A percentile compares a stretch with the other conserved stretches of the same genome.
Conservation (phyloP, 192 early-diverging fungal species). For the Coemansia sp. region DNA sequence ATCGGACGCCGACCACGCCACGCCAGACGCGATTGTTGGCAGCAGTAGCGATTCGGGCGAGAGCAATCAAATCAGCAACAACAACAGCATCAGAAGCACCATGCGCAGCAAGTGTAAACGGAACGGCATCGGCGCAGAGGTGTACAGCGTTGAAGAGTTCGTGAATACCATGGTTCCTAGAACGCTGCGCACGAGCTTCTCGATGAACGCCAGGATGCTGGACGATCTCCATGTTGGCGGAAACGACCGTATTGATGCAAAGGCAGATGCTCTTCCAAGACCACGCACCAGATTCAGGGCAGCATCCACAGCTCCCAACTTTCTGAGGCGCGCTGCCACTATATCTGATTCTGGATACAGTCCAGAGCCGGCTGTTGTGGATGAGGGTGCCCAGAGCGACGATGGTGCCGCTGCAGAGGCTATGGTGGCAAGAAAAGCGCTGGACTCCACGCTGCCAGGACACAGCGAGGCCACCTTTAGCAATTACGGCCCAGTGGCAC, state of each 20-base stretch:
- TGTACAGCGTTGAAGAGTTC: slow-evolving; percentile 14
- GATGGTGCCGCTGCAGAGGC: slow-evolving; percentile 3
- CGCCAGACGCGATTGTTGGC: not conserved
- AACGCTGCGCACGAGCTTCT: slow-evolving; percentile 35
- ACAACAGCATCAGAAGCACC: too few relatives aligned
- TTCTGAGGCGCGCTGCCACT: slow-evolving; percentile 28
- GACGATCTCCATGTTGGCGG: slow-evolving; percentile 28
- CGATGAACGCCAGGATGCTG: slow-evolving; percentile 39
- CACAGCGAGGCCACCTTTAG: not conserved
- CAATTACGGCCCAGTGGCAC: not conserved
- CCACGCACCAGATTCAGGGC: slow-evolving; percentile 29
- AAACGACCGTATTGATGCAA: slow-evolving; percentile 47
- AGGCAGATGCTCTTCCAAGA: slow-evolving; percentile 45
- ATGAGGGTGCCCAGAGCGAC: slow-evolving; percentile 23
- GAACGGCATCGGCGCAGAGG: slow-evolving; percentile 20
- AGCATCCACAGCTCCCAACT: slow-evolving; percentile 23
- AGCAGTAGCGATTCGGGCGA: not conserved
- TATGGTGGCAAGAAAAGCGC: not conserved
- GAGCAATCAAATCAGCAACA: not conserved
- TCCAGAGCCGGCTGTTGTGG: not conserved
- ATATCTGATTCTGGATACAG: slow-evolving; percentile 7
- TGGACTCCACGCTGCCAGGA: not conserved
- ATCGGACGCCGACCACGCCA: not conserved
- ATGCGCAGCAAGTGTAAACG: not conserved
- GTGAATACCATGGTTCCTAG: slow-evolving; percentile 14